phyloP scores from a whole-genome alignment of 1,139 yeast genomes.

The Protomyces inundatus region DNA sequence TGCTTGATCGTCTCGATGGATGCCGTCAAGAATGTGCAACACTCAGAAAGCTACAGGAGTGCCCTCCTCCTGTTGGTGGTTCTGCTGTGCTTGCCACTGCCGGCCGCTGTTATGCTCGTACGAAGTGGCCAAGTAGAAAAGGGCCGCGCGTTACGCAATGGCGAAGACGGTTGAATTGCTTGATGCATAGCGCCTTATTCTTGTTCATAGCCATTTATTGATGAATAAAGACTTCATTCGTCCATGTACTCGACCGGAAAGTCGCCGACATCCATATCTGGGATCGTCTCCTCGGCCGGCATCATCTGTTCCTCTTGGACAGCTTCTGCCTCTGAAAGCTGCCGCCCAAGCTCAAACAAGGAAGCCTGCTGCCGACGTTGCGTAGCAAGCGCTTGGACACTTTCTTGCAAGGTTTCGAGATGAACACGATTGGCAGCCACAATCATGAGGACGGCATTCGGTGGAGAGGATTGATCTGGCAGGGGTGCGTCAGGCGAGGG shows the following conservation, averaged over 20 bases:
- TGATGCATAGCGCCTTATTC: neutral
- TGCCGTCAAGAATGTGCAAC: slow-evolving; percentile 35
- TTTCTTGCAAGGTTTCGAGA: neutral
- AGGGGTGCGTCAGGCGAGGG: too few relatives aligned
- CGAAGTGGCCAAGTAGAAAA: neutral
- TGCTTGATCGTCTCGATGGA: slow-evolving; percentile 39
- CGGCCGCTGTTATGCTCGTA: neutral
- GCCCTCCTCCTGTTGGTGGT: neutral
- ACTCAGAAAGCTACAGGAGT: neutral
- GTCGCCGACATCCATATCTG: neutral
- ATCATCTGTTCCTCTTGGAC: neutral
- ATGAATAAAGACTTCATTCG: neutral
- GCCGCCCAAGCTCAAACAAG: neutral
- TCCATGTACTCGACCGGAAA: neutral
- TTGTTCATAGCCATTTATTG: neutral
- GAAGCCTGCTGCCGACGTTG: neutral
- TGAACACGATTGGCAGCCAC: neutral
- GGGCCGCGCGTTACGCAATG: neutral
- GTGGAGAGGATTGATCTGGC: neutral
- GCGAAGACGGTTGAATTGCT: neutral
- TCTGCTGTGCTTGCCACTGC: neutral
- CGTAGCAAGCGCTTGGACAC: neutral
- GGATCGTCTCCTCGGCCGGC: neutral
- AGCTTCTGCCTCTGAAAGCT: neutral
- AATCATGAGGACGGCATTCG: neutral